Percentiles rank a stretch among this genome's conserved stretches.
phyloP scores from a whole-genome alignment of 305 asterid species.

The Rubia balearica region DNA sequence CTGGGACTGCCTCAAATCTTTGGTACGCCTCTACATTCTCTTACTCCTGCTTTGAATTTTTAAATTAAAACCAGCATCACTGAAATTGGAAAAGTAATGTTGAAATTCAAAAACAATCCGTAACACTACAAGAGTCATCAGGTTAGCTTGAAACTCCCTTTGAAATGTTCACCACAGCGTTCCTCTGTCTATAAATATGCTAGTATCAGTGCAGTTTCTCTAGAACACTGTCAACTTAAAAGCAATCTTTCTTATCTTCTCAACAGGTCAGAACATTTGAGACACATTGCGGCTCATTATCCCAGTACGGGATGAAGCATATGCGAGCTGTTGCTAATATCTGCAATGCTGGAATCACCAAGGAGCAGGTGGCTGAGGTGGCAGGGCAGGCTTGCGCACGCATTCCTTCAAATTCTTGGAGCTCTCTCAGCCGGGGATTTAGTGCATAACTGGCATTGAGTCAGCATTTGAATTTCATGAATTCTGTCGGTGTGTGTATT shows the following conservation, averaged over 20 bases:
- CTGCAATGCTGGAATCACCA: constrained; percentile 69
- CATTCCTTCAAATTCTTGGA: constrained; percentile 68
- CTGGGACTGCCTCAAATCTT: constrained; percentile 85
- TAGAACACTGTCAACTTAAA: neutral
- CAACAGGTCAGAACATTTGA: constrained; percentile 48
- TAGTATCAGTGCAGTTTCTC: neutral
- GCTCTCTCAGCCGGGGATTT: constrained; percentile 69
- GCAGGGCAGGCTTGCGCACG: constrained; percentile 69
- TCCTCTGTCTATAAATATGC: neutral
- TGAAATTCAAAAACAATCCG: too few species aligned
- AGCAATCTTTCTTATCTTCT: neutral
- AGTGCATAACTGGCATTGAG: constrained; percentile 49
- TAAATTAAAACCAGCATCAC: neutral
- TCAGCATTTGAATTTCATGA: neutral
- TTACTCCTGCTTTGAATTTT: neutral
- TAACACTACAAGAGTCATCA: neutral
- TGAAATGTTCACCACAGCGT: neutral
- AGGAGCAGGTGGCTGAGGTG: constrained; percentile 73
- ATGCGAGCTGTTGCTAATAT: constrained; percentile 87
- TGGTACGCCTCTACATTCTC: constrained; percentile 36
- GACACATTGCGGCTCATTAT: constrained; percentile 70
- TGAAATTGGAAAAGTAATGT: neutral
- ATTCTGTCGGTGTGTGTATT: neutral
- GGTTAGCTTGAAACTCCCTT: neutral
- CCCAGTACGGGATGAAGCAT: constrained; percentile 96